phyloP scores from a whole-genome alignment of 805 yeast species.

The Vanderwaltozyma polyspora region DNA sequence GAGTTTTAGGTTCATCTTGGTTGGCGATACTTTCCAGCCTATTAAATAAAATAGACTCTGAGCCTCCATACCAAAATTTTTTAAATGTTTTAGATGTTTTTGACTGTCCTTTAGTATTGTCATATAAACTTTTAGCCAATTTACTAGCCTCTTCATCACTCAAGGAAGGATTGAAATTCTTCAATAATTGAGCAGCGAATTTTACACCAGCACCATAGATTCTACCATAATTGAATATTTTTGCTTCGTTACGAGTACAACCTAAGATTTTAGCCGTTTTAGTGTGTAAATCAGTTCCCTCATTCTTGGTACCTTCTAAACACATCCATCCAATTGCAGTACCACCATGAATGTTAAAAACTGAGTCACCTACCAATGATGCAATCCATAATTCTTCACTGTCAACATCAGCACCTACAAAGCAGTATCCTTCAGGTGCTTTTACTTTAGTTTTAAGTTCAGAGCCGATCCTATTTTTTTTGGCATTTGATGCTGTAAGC shows the following conservation, averaged over 20 bases:
- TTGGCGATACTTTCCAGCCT: conserved; percentile 79
- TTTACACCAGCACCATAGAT: conserved; percentile 95
- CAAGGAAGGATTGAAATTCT: conserved; percentile 67
- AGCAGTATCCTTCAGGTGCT: conserved; percentile 82
- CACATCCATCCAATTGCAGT: conserved; percentile 99
- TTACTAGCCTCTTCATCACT: conserved; percentile 53
- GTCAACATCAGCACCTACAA: conserved; percentile 98
- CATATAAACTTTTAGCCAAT: conserved; percentile 58
- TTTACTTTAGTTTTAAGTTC: conserved; percentile 77
- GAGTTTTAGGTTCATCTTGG: conserved; percentile 72
- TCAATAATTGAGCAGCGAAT: conserved; percentile 75
- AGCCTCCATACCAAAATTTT: conserved; percentile 71
- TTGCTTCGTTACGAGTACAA: conserved; percentile 84
- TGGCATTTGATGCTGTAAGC: conserved; percentile 95
- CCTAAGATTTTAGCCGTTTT: conserved; percentile 86
- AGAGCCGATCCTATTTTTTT: conserved; percentile 74
- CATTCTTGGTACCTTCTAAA: conserved; percentile 82
- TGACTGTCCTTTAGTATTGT: conserved; percentile 69
- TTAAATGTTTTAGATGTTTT: conserved; percentile 25
- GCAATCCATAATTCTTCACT: conserved; percentile 99
- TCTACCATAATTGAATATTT: conserved; percentile 90
- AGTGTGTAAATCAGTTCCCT: conserved; percentile 90
- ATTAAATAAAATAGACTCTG: conserved; percentile 87
- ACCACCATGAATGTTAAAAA: conserved; percentile 83
- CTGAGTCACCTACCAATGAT: conserved; percentile 83